Evolutionary conservation across 345 rosid species (phyloP).

Genomic region (Laguncularia racemosa): DNA sequence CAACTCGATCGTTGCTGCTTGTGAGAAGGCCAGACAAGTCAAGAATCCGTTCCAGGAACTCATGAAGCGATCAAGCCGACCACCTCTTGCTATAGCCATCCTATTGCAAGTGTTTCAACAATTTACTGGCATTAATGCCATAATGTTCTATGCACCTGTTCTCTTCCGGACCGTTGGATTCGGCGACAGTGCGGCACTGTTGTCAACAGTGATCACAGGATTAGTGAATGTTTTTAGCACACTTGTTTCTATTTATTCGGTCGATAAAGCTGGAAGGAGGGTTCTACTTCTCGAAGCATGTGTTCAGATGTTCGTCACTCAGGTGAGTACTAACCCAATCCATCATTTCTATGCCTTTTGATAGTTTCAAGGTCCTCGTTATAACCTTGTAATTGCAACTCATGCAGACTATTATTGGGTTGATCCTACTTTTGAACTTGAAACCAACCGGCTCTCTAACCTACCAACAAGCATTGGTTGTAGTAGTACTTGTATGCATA

Average conservation of each 20-base stretch:
- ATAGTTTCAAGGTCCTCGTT: no score
- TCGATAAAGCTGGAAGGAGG: conserved; percentile 37
- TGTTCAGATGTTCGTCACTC: conserved; percentile 20
- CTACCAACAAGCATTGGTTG: conserved; percentile 15
- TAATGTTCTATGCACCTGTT: conserved; percentile 49
- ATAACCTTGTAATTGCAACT: no score
- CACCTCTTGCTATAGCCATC: conserved; percentile 44
- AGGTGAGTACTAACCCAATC: no score
- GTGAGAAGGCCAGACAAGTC: conserved; percentile 30
- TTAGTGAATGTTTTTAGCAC: conserved; percentile 24
- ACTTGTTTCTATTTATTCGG: conserved; percentile 17
- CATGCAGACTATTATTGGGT: conserved; percentile 28
- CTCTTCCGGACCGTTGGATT: conserved; percentile 50
- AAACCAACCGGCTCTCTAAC: conserved; percentile 17
- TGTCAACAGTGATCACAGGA: conserved; percentile 40
- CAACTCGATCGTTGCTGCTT: conserved; percentile 33
- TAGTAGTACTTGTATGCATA: conserved; percentile 33
- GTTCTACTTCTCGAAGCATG: conserved; percentile 27
- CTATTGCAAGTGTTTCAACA: conserved; percentile 57
- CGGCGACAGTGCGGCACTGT: conserved; percentile 28
- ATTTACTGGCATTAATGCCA: conserved; percentile 55
- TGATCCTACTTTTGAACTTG: conserved; percentile 19
- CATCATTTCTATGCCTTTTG: no score
- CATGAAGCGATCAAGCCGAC: conserved; percentile 24
- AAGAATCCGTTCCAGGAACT: conserved; percentile 38